Percentiles rank a stretch among this genome's conserved stretches.
Conservation (phyloP, 805 yeast species). For the Kodamaea restingae region DNA sequence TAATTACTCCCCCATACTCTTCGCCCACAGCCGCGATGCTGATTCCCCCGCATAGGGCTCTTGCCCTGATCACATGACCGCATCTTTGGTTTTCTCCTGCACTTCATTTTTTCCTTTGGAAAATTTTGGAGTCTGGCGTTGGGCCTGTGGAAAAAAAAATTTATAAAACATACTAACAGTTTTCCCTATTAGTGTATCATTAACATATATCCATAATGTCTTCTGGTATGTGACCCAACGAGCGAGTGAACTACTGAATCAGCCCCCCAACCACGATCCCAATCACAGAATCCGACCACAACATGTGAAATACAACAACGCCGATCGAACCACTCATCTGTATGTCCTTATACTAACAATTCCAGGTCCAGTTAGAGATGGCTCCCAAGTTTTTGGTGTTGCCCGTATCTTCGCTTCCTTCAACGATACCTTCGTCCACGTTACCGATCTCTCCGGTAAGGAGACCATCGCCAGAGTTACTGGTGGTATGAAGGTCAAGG, state of each 20-base stretch:
- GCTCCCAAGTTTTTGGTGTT: constrained; percentile 99
- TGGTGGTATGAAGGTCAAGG: constrained; percentile 99
- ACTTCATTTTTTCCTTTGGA: constrained; percentile 2
- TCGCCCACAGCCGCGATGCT: too few species aligned
- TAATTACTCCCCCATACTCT: too few species aligned
- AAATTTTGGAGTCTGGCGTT: constrained; percentile 1
- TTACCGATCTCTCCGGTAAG: constrained; percentile 98
- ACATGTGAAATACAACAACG: background rate
- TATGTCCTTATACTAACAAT: constrained; percentile 14
- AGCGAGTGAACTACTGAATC: constrained; percentile 1
- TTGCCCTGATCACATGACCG: constrained; percentile 3
- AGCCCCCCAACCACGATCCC: background rate
- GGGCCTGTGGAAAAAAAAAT: constrained; percentile 8
- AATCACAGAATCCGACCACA: background rate
- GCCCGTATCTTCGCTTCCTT: constrained; percentile 99
- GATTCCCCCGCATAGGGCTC: constrained; percentile 3
- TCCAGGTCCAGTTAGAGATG: constrained; percentile 62
- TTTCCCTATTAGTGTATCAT: constrained; percentile 12
- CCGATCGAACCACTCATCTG: background rate
- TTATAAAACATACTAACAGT: constrained; percentile 8
- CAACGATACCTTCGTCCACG: constrained; percentile 99
- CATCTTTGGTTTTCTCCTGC: constrained; percentile 3
- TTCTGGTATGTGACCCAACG: constrained; percentile 15
- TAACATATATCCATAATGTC: constrained; percentile 15
- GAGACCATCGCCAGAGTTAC: constrained; percentile 99